phyloP scores from a whole-genome alignment of 495 filamentous ascomycete species.

The Daldinia loculata region DNA sequence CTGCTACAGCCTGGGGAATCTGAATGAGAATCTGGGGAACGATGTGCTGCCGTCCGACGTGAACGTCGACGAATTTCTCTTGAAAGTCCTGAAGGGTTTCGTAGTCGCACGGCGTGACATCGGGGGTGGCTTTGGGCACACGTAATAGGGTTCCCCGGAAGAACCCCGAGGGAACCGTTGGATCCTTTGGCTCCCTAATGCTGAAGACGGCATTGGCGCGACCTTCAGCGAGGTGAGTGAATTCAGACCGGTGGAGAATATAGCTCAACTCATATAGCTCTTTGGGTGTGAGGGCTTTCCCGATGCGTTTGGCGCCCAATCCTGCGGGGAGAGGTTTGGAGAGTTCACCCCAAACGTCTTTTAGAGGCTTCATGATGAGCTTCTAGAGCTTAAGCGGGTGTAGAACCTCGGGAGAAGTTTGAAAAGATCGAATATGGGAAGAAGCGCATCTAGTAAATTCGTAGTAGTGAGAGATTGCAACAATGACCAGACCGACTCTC shows the following conservation, averaged over 20 bases:
- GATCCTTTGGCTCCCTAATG: constrained; percentile 52
- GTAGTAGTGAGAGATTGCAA: not conserved
- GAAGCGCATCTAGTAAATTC: constrained; percentile 21
- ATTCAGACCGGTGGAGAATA: constrained; percentile 36
- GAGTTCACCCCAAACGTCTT: constrained; percentile 39
- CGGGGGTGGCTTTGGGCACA: constrained; percentile 66
- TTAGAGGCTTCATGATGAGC: constrained; percentile 32
- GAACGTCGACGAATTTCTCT: constrained; percentile 63
- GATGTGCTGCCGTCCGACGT: constrained; percentile 66
- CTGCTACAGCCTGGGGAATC: constrained; percentile 57
- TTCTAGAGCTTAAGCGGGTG: constrained; percentile 8
- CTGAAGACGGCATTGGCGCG: constrained; percentile 77
- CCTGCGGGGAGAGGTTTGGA: constrained; percentile 38
- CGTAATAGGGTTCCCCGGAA: constrained; percentile 66
- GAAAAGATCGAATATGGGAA: not conserved
- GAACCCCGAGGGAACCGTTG: constrained; percentile 29
- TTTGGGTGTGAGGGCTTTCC: constrained; percentile 14
- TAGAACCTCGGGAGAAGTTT: not conserved
- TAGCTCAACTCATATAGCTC: constrained; percentile 35
- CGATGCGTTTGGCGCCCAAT: constrained; percentile 24
- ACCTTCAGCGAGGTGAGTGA: constrained; percentile 64
- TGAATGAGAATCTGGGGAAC: constrained; percentile 67
- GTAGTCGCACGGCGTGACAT: constrained; percentile 62
- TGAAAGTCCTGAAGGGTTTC: constrained; percentile 66
- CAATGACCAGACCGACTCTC: constrained; percentile 1